Conservation (phyloP, 345 rosid genomes). For the Citrus inodora region DNA sequence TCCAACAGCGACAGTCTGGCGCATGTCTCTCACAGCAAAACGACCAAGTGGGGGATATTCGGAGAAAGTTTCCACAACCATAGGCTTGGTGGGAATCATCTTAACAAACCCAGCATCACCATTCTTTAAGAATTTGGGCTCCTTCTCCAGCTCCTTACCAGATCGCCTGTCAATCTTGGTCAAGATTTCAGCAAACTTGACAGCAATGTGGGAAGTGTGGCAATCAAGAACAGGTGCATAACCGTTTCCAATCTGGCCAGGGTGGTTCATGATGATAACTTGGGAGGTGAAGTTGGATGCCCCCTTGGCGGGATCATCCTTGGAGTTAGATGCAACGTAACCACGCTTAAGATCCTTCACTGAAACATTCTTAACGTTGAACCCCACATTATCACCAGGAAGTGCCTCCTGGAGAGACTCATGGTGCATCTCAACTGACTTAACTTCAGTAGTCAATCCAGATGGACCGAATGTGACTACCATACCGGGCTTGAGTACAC, state of each 20-base stretch:
- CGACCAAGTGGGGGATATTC: constrained; percentile 85
- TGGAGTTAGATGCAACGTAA: constrained; percentile 76
- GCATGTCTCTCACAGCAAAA: constrained; percentile 90
- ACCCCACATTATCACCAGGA: constrained; percentile 79
- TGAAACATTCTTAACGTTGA: constrained; percentile 81
- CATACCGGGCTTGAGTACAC: constrained; percentile 73
- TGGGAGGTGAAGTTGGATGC: constrained; percentile 81
- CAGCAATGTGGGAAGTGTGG: constrained; percentile 86
- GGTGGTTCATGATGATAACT: constrained; percentile 93
- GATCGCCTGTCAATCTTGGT: constrained; percentile 83
- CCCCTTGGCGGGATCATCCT: constrained; percentile 83
- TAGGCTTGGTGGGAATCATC: constrained; percentile 90
- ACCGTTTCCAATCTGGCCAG: constrained; percentile 87
- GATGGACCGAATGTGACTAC: constrained; percentile 73
- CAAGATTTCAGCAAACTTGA: constrained; percentile 59
- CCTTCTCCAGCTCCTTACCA: constrained; percentile 83
- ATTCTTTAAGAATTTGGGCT: constrained; percentile 80
- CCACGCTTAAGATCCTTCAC: constrained; percentile 92
- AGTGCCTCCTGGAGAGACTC: constrained; percentile 77
- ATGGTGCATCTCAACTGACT: constrained; percentile 95
- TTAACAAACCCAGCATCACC: constrained; percentile 78
- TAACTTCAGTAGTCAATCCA: constrained; percentile 80
- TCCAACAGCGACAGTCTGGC: constrained; percentile 89
- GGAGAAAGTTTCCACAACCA: constrained; percentile 88
- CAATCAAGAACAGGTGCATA: constrained; percentile 85